Percentiles rank a stretch among this genome's conserved stretches.
phyloP scores from a whole-genome alignment of 768 basidiomycete species.

The Serendipita vermifera region DNA sequence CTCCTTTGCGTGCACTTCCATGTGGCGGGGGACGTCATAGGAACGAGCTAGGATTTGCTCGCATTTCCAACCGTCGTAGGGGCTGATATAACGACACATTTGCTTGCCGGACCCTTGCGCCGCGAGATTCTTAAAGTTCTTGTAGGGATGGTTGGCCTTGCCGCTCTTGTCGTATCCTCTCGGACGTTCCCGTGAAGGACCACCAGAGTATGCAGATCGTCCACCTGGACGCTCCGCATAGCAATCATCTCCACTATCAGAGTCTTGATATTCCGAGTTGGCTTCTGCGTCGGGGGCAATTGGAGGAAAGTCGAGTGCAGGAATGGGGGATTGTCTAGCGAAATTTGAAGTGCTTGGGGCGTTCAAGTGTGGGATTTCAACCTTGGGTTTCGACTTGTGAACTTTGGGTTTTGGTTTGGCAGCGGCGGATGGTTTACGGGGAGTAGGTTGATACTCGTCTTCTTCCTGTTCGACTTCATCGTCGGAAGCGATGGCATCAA shows the following conservation, averaged over 20 bases:
- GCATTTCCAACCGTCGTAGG: conserved; percentile 7
- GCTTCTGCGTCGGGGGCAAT: background rate
- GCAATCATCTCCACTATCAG: background rate
- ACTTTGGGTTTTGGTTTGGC: background rate
- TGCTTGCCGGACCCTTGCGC: background rate
- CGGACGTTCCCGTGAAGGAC: background rate
- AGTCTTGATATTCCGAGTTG: background rate
- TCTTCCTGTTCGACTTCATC: too few relatives aligned
- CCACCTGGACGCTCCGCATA: background rate
- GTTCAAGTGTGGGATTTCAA: background rate
- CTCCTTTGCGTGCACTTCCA: conserved; percentile 8
- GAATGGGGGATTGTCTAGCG: too few relatives aligned
- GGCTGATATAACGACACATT: background rate
- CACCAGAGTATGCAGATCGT: too few relatives aligned
- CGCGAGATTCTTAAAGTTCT: background rate
- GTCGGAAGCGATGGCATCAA: too few relatives aligned
- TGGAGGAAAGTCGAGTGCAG: too few relatives aligned
- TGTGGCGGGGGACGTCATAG: conserved; percentile 4
- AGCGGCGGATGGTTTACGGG: background rate
- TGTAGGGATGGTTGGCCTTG: background rate
- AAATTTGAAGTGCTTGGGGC: background rate
- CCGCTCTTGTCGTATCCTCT: too few relatives aligned
- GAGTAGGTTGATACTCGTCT: too few relatives aligned
- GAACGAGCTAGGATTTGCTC: conserved; percentile 4
- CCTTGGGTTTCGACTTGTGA: too few relatives aligned